A percentile compares a stretch with the other conserved stretches of the same genome.
phyloP scores from a whole-genome alignment of 2,329 filamentous ascomycete species.

The Pseudogymnoascus sp. region DNA sequence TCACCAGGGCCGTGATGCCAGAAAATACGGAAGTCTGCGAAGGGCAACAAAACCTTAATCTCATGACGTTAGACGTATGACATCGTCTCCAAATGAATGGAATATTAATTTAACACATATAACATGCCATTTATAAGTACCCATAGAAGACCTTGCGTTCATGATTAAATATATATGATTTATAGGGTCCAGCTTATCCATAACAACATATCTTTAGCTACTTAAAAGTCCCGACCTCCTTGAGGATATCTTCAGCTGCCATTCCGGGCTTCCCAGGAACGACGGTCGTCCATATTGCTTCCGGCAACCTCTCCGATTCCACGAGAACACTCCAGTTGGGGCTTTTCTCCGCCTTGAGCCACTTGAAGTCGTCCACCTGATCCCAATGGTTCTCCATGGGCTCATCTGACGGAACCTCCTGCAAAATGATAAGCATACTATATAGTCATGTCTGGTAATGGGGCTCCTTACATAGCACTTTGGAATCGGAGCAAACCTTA shows the following conservation, averaged over 20 bases:
- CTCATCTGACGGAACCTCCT: slow-evolving; percentile 22
- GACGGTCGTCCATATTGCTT: slow-evolving; percentile 59
- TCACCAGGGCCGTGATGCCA: neutral
- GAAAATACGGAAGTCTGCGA: neutral
- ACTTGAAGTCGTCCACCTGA: slow-evolving; percentile 94
- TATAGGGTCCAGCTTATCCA: neutral
- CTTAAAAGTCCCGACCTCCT: slow-evolving; percentile 35
- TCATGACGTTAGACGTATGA: neutral
- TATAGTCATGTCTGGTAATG: neutral
- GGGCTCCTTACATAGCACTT: slow-evolving; percentile 51
- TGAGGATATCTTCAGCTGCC: slow-evolving; percentile 58
- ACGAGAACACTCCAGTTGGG: slow-evolving; percentile 77
- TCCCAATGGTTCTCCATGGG: slow-evolving; percentile 64
- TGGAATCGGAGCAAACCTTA: slow-evolving; percentile 75
- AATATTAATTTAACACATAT: neutral
- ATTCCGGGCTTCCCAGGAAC: slow-evolving; percentile 55
- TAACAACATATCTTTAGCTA: neutral
- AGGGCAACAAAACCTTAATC: neutral
- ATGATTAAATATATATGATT: neutral
- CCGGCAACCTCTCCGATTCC: slow-evolving; percentile 47
- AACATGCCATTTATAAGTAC: neutral
- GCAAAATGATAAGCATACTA: neutral
- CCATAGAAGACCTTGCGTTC: neutral
- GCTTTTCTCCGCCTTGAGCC: slow-evolving; percentile 77
- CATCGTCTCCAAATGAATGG: neutral